Evolutionary conservation across 1,284 basidiomycete species (phyloP).

Genomic region (Lentinula novae-zelandiae): DNA sequence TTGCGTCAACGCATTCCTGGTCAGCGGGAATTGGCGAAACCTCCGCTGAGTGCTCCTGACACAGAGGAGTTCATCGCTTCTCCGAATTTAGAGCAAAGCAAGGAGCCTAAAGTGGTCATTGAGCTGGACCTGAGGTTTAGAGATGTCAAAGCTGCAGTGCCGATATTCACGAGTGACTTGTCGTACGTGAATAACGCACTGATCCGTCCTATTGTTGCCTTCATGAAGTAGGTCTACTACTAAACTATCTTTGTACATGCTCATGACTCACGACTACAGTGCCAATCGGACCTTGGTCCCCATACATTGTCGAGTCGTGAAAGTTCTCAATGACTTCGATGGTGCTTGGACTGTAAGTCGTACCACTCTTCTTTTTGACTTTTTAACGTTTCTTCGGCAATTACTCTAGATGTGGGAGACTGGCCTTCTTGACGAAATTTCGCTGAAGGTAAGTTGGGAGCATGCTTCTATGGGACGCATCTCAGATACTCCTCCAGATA

Average conservation of each 20-base stretch:
- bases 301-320: conserved; percentile 83
- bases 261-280: conserved; percentile 35
- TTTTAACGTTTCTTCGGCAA: conserved; percentile 17
- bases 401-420: conserved; percentile 77
- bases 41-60: conserved; percentile 77
- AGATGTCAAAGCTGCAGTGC: conserved; percentile 95
- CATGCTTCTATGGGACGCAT: conserved; percentile 4
- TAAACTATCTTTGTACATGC: neutral
- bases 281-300: conserved; percentile 90
- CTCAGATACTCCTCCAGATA: conserved; percentile 38
- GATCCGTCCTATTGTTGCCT: conserved; percentile 95
- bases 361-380: neutral
- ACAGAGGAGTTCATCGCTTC: conserved; percentile 23
- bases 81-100: conserved; percentile 31
- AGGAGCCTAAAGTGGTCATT: conserved; percentile 62
- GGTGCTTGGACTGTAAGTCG: conserved; percentile 83
- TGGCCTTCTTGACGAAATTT: conserved; percentile 80
- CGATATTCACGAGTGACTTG: conserved; percentile 83
- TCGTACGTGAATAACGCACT: conserved; percentile 95
- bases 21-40: conserved; percentile 82
- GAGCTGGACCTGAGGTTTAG: conserved; percentile 96
- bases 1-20: conserved; percentile 79
- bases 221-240: conserved; percentile 79
- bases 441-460: conserved; percentile 53
- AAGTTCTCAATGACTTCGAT: conserved; percentile 79